These are phyloP conservation scores for Rubus idaeus DNA, from an alignment of 306 rosid genomes.

Conservation along the genomic window DNA sequence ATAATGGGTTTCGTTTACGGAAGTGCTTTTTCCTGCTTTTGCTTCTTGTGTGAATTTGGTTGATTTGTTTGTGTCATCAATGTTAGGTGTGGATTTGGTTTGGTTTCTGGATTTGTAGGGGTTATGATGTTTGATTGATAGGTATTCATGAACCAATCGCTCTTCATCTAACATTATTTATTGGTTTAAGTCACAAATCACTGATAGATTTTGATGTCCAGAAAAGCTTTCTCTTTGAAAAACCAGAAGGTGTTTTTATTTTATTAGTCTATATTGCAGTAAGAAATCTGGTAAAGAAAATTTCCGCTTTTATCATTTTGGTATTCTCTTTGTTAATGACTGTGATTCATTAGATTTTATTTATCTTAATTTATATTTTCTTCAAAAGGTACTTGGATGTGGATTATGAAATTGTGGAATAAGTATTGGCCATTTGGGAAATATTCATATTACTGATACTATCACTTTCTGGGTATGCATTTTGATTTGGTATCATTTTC, in stretches of 20 bases:
- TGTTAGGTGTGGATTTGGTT: constrained; percentile 29
- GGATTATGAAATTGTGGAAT: background rate
- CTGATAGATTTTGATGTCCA: constrained; percentile 37
- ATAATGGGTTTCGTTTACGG: constrained; percentile 29
- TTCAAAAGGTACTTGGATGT: background rate
- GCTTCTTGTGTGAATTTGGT: constrained; percentile 1
- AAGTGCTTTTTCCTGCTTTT: constrained; percentile 14
- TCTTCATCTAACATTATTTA: constrained; percentile 14
- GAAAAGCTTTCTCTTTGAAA: background rate
- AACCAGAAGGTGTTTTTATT: constrained; percentile 4
- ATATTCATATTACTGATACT: constrained; percentile 11
- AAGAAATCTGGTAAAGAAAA: constrained; percentile 1
- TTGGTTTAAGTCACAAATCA: constrained; percentile 20
- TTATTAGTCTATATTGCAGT: constrained; percentile 3
- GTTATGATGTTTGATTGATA: constrained; percentile 39
- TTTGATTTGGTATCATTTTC: background rate
- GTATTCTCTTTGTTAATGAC: too few species aligned
- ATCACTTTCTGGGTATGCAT: constrained; percentile 10
- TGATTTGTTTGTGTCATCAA: constrained; percentile 38
- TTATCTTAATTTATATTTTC: background rate
- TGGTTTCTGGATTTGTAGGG: constrained; percentile 29
- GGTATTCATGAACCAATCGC: constrained; percentile 32
- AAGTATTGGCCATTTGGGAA: constrained; percentile 6
- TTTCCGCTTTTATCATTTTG: too few species aligned
- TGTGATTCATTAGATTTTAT: background rate